Percentiles rank a stretch among this genome's conserved stretches.
These are phyloP conservation scores for Agapanthus africanus DNA, from an alignment of 106 monocot species.

Conservation along the genomic window DNA sequence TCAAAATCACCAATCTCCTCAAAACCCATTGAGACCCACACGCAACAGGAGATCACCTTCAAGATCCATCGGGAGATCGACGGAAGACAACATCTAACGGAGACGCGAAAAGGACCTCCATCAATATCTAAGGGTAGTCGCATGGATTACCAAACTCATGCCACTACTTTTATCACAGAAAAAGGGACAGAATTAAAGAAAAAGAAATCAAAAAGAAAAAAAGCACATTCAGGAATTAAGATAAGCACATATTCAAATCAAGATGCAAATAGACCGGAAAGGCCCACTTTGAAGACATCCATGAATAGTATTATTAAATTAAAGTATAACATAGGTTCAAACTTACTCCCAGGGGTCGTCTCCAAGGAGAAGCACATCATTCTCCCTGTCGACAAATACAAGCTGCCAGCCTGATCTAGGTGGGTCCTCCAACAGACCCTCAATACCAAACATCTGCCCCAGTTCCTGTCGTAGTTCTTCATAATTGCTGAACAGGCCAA, in stretches of 20 bases:
- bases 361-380: conserved; percentile 99
- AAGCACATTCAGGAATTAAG: not conserved
- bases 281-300: not conserved
- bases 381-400: conserved; percentile 99
- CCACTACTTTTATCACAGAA: not conserved
- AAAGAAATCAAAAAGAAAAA: not conserved
- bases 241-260: not conserved
- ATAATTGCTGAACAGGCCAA: conserved; percentile 90
- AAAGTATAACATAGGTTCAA: too few species aligned
- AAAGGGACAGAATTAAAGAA: not conserved
- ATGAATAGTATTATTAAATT: too few species aligned
- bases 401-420: conserved; percentile 99
- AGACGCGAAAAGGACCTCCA: too few species aligned
- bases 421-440: conserved; percentile 99
- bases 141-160: not conserved
- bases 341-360: conserved; percentile 99
- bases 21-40: too few species aligned
- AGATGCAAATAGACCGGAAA: not conserved
- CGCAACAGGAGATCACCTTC: too few species aligned
- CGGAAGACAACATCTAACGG: too few species aligned
- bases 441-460: conserved; percentile 95
- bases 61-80: too few species aligned
- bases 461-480: conserved; percentile 79
- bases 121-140: too few species aligned
- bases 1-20: too few species aligned